A percentile compares a stretch with the other conserved stretches of the same genome.
Conservation (phyloP, 2,329 filamentous ascomycete genomes). For the Pseudogymnoascus sp. region DNA sequence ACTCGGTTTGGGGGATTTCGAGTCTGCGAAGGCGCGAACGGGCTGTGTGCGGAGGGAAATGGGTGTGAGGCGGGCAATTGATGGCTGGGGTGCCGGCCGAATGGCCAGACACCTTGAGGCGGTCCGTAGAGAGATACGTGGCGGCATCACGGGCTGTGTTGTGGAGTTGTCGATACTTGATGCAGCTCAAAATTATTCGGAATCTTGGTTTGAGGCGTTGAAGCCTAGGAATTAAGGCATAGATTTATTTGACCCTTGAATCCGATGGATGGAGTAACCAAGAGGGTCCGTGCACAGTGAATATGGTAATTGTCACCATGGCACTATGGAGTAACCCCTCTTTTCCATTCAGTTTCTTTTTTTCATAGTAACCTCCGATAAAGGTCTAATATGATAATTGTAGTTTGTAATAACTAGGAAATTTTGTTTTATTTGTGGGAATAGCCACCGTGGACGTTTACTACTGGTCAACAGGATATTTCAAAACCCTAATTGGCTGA, state of each 20-base stretch:
- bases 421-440: neutral
- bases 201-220: neutral
- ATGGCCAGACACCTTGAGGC: conserved; percentile 35
- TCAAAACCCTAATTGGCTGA: neutral
- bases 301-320: neutral
- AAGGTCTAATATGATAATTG: conserved; percentile 4
- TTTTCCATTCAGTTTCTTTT: neutral
- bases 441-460: neutral
- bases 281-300: neutral
- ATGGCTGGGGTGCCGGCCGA: conserved; percentile 28
- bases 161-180: conserved; percentile 1
- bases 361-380: neutral
- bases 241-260: neutral
- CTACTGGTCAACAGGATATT: neutral
- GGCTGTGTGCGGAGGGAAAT: conserved; percentile 19
- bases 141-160: conserved; percentile 39
- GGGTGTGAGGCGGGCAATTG: conserved; percentile 25
- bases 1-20: conserved; percentile 18
- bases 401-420: neutral
- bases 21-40: conserved; percentile 24
- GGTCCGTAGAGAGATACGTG: conserved; percentile 43
- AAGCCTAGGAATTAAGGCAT: neutral
- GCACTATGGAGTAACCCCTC: neutral
- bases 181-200: conserved; percentile 10
- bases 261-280: neutral